A percentile compares a stretch with the other conserved stretches of the same genome.
Conservation (phyloP, 441 rosid species). For the Kokia cookei region DNA sequence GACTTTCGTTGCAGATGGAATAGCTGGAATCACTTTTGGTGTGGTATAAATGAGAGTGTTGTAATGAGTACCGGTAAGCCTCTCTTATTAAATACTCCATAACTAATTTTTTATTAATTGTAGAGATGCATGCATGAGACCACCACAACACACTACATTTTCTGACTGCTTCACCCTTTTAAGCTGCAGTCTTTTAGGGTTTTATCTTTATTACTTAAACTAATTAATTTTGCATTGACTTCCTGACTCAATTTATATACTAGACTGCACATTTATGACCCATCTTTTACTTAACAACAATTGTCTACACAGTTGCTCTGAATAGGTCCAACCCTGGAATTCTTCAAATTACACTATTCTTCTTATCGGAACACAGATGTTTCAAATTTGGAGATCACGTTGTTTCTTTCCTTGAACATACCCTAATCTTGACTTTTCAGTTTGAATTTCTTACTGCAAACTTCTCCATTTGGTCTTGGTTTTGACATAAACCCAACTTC, state of each 20-base stretch:
- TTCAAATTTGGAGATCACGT: not conserved
- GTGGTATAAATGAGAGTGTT: slow-evolving; percentile 35
- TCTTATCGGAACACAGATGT: not conserved
- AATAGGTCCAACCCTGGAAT: slow-evolving; percentile 8
- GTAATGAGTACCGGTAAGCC: slow-evolving; percentile 30
- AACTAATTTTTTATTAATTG: not conserved
- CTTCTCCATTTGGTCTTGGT: not conserved
- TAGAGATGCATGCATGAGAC: not conserved
- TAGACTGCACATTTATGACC: not conserved
- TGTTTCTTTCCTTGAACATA: not conserved
- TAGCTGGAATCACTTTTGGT: slow-evolving; percentile 50
- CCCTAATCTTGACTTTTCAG: not conserved
- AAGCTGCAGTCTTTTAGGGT: not conserved
- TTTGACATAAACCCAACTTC: not conserved
- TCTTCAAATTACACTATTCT: not conserved
- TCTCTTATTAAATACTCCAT: not conserved
- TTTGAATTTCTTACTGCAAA: not conserved
- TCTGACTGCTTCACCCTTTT: not conserved
- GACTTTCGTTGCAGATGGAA: slow-evolving; percentile 33
- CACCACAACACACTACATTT: not conserved
- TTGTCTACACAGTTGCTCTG: not conserved
- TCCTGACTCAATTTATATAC: not conserved
- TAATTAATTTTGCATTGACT: not conserved
- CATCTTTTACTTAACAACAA: not conserved
- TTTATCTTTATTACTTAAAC: not conserved